Base-by-base conservation (phyloP, 495 filamentous ascomycete genomes). In the Penicillium atrosanguineum region DNA sequence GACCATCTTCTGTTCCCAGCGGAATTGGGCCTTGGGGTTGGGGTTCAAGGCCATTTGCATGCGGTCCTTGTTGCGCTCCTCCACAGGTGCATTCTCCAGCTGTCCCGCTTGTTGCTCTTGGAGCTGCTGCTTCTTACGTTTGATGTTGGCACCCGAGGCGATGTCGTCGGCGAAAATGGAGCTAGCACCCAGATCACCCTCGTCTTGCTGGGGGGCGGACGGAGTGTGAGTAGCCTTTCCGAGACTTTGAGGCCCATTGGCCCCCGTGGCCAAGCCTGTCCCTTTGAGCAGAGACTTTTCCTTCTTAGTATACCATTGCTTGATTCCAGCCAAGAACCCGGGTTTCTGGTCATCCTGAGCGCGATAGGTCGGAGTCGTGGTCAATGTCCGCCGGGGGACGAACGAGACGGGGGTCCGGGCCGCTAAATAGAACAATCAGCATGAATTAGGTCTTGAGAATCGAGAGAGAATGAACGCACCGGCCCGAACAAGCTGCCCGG, bases 1-100 rank as follows among this genome's bases (percentile, higher is more conserved):
- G 9, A 91, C 79, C 82, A 89, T 89, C 74, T 87, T 92, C 56
- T 85, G 80, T 69, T 91, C 81, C 88, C 86, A 95, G n/a, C 84
- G 80, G 19, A 77, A 69, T 47, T 89, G 79, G 19, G 70, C 70
- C 25, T 70, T 61, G 14, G 90, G 89, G 55, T 85, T 79, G 15
- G 91, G 91, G 68, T 94, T 84, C 45, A 87, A 67, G 12, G 76
- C 83, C 39, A 75, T 57, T 31, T 75, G 74, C 64, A 86, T 78
- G 59, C 75, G 73, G 25, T 68, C 66, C 18, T 70, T 67, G 50
- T 84, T 70, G 39, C 82, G 74, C 12, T 63, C 20, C 38, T 73
- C 68, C 28, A 72, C 38, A 8, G 51, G 40, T 16, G 57, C n/a
- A 7, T 49, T 21, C 21, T 36, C 43, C 23, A 52, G 48, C 16